Conservation (phyloP, 306 rosid genomes). For the Gillenia trifoliata region DNA sequence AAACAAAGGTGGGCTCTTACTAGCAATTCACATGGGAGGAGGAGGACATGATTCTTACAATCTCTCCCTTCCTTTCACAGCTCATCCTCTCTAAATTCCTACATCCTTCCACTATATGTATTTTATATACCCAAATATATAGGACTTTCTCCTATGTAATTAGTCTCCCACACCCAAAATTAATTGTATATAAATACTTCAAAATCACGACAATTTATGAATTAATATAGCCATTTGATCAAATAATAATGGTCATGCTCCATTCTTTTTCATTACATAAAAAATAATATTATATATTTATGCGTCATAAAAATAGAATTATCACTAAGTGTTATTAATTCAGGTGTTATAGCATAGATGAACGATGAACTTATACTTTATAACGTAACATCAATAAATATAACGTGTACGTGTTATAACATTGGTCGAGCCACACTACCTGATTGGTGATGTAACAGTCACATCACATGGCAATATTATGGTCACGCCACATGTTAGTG, state of each 20-base stretch:
- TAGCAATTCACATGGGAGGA: conserved; percentile 86
- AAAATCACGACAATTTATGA: neutral
- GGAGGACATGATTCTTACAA: conserved; percentile 55
- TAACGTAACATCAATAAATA: neutral
- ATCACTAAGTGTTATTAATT: neutral
- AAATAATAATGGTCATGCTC: neutral
- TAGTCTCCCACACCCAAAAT: conserved; percentile 7
- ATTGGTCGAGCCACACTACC: neutral
- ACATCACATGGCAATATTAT: neutral
- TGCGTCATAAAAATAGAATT: too few species aligned
- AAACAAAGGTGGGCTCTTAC: conserved; percentile 53
- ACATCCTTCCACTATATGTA: conserved; percentile 28
- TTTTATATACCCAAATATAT: conserved; percentile 15
- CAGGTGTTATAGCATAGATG: neutral
- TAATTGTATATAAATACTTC: conserved; percentile 13
- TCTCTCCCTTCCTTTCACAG: conserved; percentile 52
- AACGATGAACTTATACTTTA: neutral
- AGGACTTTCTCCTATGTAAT: conserved; percentile 25
- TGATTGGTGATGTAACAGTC: neutral
- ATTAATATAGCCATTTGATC: neutral
- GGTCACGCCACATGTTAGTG: neutral
- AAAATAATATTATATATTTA: neutral
- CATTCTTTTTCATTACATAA: neutral
- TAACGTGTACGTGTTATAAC: neutral
- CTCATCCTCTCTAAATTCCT: conserved; percentile 42